Conservation (phyloP, 805 yeast species). For the Yamadazyma laniorum region DNA sequence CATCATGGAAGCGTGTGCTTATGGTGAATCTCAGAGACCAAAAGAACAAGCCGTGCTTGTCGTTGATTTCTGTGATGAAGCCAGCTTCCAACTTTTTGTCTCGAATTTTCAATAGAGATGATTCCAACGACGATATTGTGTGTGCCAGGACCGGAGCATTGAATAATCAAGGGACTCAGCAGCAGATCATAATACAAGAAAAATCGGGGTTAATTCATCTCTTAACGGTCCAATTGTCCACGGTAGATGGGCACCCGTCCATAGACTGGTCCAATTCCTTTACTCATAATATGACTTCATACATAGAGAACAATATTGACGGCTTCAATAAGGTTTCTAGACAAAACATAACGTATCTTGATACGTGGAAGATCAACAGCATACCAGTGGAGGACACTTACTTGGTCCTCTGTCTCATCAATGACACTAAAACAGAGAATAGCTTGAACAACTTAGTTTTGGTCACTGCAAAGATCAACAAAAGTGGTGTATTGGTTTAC, state of each 20-base stretch:
- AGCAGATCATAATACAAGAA: constrained; percentile 44
- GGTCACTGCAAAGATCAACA: constrained; percentile 51
- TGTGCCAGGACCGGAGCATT: constrained; percentile 56
- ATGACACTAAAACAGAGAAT: constrained; percentile 12
- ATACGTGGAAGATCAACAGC: constrained; percentile 49
- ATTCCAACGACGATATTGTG: constrained; percentile 48
- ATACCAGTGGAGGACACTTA: constrained; percentile 29
- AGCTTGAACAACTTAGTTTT: constrained; percentile 40
- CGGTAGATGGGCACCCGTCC: constrained; percentile 28
- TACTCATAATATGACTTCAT: constrained; percentile 30
- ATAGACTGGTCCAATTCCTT: constrained; percentile 26
- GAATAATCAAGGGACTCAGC: constrained; percentile 47
- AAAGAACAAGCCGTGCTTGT: constrained; percentile 56
- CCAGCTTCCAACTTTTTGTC: constrained; percentile 12
- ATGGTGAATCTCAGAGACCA: constrained; percentile 64
- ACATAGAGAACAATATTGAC: constrained; percentile 32
- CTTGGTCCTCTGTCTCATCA: constrained; percentile 36
- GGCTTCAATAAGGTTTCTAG: constrained; percentile 47
- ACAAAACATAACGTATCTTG: constrained; percentile 54
- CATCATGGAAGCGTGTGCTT: constrained; percentile 65
- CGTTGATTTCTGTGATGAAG: constrained; percentile 30
- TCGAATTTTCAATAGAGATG: constrained; percentile 12
- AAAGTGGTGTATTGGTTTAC: constrained; percentile 50
- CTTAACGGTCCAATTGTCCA: constrained; percentile 25
- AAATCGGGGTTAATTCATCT: constrained; percentile 41